Evolutionary conservation across 352 stramenopile species (phyloP), one percentile per base, ranked within the genome.

Genomic region (Pythium vanterpoolii): DNA sequence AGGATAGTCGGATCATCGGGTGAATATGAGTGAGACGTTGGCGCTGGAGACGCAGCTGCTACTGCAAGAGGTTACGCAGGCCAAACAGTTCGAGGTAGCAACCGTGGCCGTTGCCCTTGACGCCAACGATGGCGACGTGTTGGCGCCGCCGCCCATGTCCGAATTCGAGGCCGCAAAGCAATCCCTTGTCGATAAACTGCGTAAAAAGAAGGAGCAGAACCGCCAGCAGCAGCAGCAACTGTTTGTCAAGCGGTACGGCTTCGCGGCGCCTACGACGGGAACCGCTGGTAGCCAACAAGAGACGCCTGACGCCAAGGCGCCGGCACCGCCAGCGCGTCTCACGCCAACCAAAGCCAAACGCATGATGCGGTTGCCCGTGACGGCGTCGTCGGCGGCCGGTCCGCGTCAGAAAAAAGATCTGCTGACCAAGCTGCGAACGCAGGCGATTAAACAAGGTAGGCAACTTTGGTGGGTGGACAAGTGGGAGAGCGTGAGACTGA

Each of bases 1-100:
- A 46, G 19, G 23, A 33, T 19, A 60, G 19, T 18, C 9, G n/a
- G 19, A 14, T 5, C 39, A 44, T 23, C 33, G 16, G 47, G 13
- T 11, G 36, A 66, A 27, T 13, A 77, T 75, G 67, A 80, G 69
- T 48, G 76, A 86, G 57, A 72, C 84, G 66, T 33, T 92, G 56
- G 83, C 83, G 54, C 72, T 92, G 36, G 66, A 92, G 73, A 90
- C 83, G 63, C 79, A 92, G 68, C 66, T 90, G 8, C 66, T 92
- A 74, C 71, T 92, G 71, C 79, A 92, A 64, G 74, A 89, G 68
- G 79, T 76, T 46, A 77, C 81, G 58, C 79, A 88, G 52, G 68
- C 77, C 33, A 78, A 68, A 53, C 65, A 74, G 21, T 64, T 72
- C 26, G 74, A 79, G 33, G 66, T 56, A 23, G 64, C 54, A 27